phyloP scores from a whole-genome alignment of 2,329 filamentous ascomycete species.

The Fusarium sp. region DNA sequence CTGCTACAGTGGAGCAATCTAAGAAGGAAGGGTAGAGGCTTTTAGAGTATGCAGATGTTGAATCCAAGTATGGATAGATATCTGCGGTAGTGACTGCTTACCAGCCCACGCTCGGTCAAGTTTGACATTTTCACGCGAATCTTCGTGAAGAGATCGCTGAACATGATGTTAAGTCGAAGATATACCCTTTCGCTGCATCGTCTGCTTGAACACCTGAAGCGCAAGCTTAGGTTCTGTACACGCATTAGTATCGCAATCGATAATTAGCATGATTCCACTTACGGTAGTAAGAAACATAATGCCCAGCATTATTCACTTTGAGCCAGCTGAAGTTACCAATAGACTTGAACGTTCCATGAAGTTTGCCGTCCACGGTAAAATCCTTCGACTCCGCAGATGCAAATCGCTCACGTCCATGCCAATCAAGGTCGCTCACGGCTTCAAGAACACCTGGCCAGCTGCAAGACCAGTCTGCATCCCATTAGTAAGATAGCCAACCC shows the following conservation, averaged over 20 bases:
- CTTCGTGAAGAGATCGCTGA: too few species aligned
- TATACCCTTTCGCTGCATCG: too few species aligned
- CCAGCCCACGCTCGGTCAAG: too few species aligned
- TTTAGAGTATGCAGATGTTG: too few species aligned
- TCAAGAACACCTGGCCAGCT: conserved; percentile 64
- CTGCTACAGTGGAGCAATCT: neutral
- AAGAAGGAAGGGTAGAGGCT: neutral
- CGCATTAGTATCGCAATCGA: fast-evolving
- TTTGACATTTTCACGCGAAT: too few species aligned
- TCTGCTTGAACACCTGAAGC: too few species aligned
- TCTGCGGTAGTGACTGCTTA: too few species aligned
- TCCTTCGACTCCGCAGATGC: conserved; percentile 39
- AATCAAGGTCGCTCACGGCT: conserved; percentile 53
- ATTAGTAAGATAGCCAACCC: too few species aligned
- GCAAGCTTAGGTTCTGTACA: too few species aligned
- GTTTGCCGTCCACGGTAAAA: conserved; percentile 61
- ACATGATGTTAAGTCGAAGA: too few species aligned
- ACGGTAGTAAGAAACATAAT: conserved; percentile 40
- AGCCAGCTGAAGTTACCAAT: conserved; percentile 67
- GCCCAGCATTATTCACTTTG: conserved; percentile 68
- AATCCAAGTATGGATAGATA: too few species aligned
- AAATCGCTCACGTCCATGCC: conserved; percentile 58
- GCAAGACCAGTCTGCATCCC: conserved; percentile 62
- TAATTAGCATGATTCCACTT: too few species aligned
- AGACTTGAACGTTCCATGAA: conserved; percentile 62